phyloP scores from a whole-genome alignment of 163 green algal genomes.

The Coccomyxa subellipsoidea region DNA sequence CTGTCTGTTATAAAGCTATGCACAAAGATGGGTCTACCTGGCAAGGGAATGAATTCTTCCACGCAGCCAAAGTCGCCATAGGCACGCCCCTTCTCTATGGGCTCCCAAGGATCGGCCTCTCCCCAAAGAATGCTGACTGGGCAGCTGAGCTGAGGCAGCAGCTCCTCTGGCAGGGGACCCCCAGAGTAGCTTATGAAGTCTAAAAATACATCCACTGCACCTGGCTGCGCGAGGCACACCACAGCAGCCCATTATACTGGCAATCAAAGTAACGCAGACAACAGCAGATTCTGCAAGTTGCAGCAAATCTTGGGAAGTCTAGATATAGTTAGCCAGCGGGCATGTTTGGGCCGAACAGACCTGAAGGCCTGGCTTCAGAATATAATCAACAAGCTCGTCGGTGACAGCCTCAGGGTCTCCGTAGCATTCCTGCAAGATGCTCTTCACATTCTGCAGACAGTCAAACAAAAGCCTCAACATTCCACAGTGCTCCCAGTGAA shows the following conservation, averaged over 20 bases:
- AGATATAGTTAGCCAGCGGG: neutral
- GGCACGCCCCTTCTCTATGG: constrained; percentile 66
- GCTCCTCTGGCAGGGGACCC: constrained; percentile 86
- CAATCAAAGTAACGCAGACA: too few relatives aligned
- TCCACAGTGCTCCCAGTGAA: neutral
- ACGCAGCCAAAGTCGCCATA: constrained; percentile 67
- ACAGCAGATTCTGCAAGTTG: too few relatives aligned
- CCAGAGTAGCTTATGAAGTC: constrained; percentile 95
- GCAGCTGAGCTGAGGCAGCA: constrained; percentile 42
- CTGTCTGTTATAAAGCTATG: neutral
- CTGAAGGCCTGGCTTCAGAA: constrained; percentile 79
- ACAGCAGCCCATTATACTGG: too few relatives aligned
- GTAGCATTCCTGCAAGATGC: constrained; percentile 77
- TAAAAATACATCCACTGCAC: constrained; percentile 91
- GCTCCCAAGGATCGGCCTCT: constrained; percentile 92
- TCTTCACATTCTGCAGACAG: constrained; percentile 63
- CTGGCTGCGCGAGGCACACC: constrained; percentile 45
- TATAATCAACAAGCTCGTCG: constrained; percentile 91
- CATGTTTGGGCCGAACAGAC: constrained; percentile 9
- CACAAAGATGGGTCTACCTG: constrained; percentile 29
- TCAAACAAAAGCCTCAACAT: neutral
- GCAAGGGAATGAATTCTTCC: constrained; percentile 79
- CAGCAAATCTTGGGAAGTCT: neutral
- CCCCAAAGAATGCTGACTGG: constrained; percentile 36
- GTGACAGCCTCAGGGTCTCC: constrained; percentile 72